phyloP scores from a whole-genome alignment of 345 rosid genomes.

The Euphorbia pulcherrima region DNA sequence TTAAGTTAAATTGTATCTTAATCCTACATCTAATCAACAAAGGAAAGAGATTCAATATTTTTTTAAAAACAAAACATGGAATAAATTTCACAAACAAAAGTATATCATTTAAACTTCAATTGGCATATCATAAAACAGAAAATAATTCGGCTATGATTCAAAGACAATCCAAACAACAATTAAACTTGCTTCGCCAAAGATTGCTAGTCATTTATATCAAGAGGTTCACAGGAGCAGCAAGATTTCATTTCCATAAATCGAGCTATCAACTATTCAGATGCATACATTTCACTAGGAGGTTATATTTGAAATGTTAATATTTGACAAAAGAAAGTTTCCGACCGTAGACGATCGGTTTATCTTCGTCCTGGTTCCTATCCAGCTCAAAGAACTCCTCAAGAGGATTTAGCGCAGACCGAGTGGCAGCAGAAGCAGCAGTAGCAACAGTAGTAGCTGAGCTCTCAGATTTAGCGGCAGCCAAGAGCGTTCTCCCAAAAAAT shows the following conservation, averaged over 20 bases:
- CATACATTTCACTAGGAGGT: neutral
- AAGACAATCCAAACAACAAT: neutral
- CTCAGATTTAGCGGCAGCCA: constrained; percentile 63
- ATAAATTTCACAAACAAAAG: neutral
- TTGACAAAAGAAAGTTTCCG: constrained; percentile 4
- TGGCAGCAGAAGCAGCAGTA: constrained; percentile 36
- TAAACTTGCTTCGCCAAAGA: neutral
- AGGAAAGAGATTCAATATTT: neutral
- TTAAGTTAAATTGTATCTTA: neutral
- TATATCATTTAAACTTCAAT: neutral
- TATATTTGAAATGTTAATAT: neutral
- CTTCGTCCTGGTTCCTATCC: constrained; percentile 63
- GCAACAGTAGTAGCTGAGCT: constrained; percentile 46
- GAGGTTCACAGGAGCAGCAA: neutral
- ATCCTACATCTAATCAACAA: neutral
- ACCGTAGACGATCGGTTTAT: constrained; percentile 73
- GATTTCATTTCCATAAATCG: neutral
- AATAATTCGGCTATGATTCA: neutral
- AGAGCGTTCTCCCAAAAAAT: constrained; percentile 56
- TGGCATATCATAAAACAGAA: neutral
- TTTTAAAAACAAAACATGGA: neutral
- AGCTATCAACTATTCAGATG: neutral
- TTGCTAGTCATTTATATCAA: neutral
- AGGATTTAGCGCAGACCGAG: constrained; percentile 46
- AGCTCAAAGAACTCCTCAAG: constrained; percentile 81